A percentile compares a stretch with the other conserved stretches of the same genome.
These are phyloP conservation scores for Scutellaria minor DNA, from an alignment of 257 asterid genomes.

Conservation along the genomic window DNA sequence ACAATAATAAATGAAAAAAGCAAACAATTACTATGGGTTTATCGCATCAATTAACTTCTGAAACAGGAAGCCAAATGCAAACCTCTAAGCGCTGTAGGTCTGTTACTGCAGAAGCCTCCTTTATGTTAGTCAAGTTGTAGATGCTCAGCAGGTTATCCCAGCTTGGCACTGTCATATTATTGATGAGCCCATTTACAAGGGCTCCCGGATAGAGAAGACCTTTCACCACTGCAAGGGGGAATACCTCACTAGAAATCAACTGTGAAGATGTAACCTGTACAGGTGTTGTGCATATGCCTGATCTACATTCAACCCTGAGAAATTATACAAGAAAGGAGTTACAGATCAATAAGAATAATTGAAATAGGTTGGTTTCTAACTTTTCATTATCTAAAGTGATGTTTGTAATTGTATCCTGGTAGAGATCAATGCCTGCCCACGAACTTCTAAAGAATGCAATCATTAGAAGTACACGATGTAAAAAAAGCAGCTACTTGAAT, in stretches of 20 bases:
- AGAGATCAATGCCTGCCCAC: neutral
- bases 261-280: conserved; percentile 87
- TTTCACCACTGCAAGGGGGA: conserved; percentile 86
- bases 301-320: conserved; percentile 87
- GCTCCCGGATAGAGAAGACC: conserved; percentile 96
- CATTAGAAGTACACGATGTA: too few species aligned
- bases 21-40: neutral
- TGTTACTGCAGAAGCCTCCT: conserved; percentile 71
- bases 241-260: conserved; percentile 78
- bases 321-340: neutral
- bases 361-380: neutral
- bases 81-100: conserved; percentile 97
- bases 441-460: neutral
- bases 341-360: conserved; percentile 16
- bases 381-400: neutral
- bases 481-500: neutral
- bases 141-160: conserved; percentile 70
- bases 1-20: neutral
- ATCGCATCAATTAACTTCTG: conserved; percentile 1
- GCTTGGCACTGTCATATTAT: conserved; percentile 61
- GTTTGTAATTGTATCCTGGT: neutral
- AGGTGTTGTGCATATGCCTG: conserved; percentile 90
- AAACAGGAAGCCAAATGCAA: conserved; percentile 24
- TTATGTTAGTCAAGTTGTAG: conserved; percentile 77
- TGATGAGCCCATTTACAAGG: conserved; percentile 55